These are phyloP conservation scores for Eutrema japonicum DNA, from an alignment of 345 rosid genomes.

Conservation along the genomic window DNA sequence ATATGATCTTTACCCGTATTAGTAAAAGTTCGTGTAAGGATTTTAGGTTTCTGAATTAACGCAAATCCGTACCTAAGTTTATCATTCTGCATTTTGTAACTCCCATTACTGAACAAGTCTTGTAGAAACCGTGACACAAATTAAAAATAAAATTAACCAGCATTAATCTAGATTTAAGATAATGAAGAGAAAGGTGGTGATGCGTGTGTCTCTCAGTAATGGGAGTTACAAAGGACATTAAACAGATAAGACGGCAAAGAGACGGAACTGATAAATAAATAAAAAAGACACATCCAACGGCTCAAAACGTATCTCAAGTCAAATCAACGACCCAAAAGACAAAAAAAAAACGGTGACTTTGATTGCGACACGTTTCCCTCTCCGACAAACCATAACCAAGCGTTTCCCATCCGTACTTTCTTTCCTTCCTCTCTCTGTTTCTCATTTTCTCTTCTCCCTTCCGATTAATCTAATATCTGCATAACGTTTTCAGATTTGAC, in stretches of 20 bases:
- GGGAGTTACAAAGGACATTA: neutral
- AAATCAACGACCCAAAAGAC: constrained; percentile 26
- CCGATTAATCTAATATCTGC: neutral
- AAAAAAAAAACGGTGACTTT: neutral
- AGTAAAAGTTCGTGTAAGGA: too few species aligned
- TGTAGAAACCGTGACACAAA: neutral
- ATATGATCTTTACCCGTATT: too few species aligned
- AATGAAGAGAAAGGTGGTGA: constrained; percentile 11
- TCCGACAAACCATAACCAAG: constrained; percentile 44
- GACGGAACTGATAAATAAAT: constrained; percentile 15
- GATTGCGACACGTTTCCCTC: constrained; percentile 41
- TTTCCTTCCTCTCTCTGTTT: constrained; percentile 3
- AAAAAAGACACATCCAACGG: constrained; percentile 40
- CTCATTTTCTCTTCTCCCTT: constrained; percentile 4
- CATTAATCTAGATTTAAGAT: neutral
- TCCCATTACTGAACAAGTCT: neutral
- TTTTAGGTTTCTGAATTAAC: too few species aligned
- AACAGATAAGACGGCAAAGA: constrained; percentile 37
- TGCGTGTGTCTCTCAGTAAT: constrained; percentile 8
- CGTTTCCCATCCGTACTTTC: constrained; percentile 39
- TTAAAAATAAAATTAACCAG: neutral
- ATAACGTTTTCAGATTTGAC: constrained; percentile 1
- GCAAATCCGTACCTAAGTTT: too few species aligned
- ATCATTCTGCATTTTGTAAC: too few species aligned
- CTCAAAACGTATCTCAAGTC: constrained; percentile 15